Evolutionary conservation across 805 yeast genomes (phyloP), one percentile per base, ranked within the genome.

Genomic region (Kuraishia hungarica): DNA sequence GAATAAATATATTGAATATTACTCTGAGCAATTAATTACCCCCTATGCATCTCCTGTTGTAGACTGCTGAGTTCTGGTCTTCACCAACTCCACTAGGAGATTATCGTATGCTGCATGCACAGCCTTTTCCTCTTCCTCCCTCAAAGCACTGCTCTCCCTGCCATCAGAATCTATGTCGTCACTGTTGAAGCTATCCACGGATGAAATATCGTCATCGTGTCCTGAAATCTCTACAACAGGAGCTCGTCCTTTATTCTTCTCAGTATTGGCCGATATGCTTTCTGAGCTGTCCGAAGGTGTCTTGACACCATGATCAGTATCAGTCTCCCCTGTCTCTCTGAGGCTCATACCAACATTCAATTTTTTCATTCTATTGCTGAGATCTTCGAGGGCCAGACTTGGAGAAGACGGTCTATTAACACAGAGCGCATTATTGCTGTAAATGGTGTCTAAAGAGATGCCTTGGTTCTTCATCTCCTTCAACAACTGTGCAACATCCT

Each of bases 401-500:
- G 43, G 43, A 3, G 43, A 35, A 3, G 43, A 35, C 3, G 43
- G 43, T 13, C 43, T 35, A 35, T 13, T 7, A 2, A 7, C 43
- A 35, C 17, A 10, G n/a, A 4, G 11, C 8, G 43, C 43, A 22
- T 7, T 35, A 6, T 58, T 58, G 17, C 51, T 56, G 47, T 64
- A 70, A 28, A 64, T 56, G 26, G 71, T 72, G 39, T 71, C 69
- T n/a, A 78, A 56, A 20, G 72, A 64, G 17, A 76, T 68, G 3
- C 81, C 81, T 29, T 68, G 65, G 8, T 61, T 64, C 55, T 75
- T 75, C 55, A 78, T 59, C 29, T 69, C 67, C 51, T 71, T 72
- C 50, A 78, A 63, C 5, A 72, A 67, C 20, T 67, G 68, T 10
- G 72, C 63, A 15, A 77, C 68, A 26, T 72, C 68, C 3, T 72